A percentile compares a stretch with the other conserved stretches of the same genome.
Conservation (phyloP, 805 yeast genomes). For the Pichia membranifaciens region DNA sequence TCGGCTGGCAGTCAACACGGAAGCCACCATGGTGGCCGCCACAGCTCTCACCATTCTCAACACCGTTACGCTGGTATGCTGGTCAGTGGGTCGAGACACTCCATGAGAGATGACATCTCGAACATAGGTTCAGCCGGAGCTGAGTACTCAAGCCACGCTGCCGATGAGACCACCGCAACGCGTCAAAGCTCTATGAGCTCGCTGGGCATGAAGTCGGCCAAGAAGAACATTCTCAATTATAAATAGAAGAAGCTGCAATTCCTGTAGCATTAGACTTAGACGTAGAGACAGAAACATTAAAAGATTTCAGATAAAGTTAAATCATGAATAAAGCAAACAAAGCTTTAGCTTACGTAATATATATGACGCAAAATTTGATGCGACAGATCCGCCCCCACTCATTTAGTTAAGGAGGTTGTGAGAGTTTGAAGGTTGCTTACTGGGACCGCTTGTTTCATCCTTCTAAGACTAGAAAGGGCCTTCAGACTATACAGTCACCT, state of each 20-base stretch:
- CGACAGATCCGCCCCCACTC: too few species aligned
- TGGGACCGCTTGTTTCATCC: too few species aligned
- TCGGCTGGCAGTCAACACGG: slow-evolving; percentile 5
- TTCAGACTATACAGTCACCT: too few species aligned
- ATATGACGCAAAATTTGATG: too few species aligned
- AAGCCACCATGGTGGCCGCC: slow-evolving; percentile 5
- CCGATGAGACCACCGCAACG: not conserved
- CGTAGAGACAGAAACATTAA: too few species aligned
- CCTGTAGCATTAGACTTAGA: too few species aligned
- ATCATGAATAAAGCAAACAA: too few species aligned
- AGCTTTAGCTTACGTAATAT: too few species aligned
- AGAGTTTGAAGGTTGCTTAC: too few species aligned
- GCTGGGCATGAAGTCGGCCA: not conserved
- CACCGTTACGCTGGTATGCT: slow-evolving; percentile 5
- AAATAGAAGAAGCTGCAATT: not conserved
- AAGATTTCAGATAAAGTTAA: too few species aligned
- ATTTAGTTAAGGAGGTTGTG: too few species aligned
- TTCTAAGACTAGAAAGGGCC: too few species aligned
- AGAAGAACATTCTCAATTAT: slow-evolving; percentile 9
- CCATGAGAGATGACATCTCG: slow-evolving; percentile 3
- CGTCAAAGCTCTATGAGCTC: not conserved
- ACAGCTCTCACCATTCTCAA: slow-evolving; percentile 1
- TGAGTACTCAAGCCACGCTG: not conserved
- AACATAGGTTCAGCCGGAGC: not conserved
- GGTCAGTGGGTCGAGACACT: slow-evolving; percentile 2